Evolutionary conservation across 1,284 basidiomycete genomes (phyloP).

Genomic region (Bjerkandera adusta): DNA sequence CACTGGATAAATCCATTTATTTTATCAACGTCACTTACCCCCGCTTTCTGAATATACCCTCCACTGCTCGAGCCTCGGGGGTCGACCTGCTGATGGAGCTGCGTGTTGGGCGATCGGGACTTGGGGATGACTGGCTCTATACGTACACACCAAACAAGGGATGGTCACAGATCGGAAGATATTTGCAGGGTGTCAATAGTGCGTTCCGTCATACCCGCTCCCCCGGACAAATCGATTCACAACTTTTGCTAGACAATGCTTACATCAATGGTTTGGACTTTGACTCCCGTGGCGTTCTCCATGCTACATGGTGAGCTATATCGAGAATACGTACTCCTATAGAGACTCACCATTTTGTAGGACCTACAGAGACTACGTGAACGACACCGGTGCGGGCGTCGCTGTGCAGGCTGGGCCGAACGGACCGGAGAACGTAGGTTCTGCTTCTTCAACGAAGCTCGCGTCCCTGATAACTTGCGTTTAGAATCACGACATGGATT

Average conservation of each 20-base stretch:
- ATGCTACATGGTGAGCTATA: conserved; percentile 34
- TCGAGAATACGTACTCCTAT: background rate
- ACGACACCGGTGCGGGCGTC: conserved; percentile 38
- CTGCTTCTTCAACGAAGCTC: background rate
- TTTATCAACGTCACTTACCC: conserved; percentile 43
- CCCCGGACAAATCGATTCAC: background rate
- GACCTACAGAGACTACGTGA: conserved; percentile 45
- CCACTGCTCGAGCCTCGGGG: conserved; percentile 8
- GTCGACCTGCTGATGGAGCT: conserved; percentile 38
- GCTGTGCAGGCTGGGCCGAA: conserved; percentile 45
- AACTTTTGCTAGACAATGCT: conserved; percentile 38
- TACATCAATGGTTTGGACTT: conserved; percentile 47
- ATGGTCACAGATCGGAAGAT: conserved; percentile 36
- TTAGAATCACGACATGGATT: conserved; percentile 44
- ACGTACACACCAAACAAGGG: conserved; percentile 32
- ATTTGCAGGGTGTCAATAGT: conserved; percentile 39
- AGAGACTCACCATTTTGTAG: too few relatives aligned
- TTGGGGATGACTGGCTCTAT: conserved; percentile 44
- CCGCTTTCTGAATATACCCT: conserved; percentile 33
- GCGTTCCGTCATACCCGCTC: conserved; percentile 7
- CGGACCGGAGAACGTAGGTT: conserved; percentile 41
- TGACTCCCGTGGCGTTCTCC: conserved; percentile 31
- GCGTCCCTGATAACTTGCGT: background rate
- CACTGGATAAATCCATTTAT: conserved; percentile 33
- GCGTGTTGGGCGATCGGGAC: conserved; percentile 39